Percentiles rank a stretch among this genome's conserved stretches.
Conservation (phyloP, 441 rosid species). For the Aquilaria agallochum region DNA sequence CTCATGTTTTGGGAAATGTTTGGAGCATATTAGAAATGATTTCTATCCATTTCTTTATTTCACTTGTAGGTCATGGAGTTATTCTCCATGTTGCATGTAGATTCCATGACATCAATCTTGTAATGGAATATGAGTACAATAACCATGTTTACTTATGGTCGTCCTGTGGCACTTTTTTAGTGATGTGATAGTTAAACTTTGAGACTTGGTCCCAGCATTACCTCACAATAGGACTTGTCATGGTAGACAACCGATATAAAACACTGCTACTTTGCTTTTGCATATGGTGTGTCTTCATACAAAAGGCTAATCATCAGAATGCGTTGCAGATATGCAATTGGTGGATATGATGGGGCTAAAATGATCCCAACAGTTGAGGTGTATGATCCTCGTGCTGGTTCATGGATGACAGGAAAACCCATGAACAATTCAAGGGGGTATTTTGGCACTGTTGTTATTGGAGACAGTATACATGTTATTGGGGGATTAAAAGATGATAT, state of each 20-base stretch:
- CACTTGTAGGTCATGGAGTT: too few relatives aligned
- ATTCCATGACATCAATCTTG: background rate
- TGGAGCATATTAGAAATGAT: background rate
- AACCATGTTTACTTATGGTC: background rate
- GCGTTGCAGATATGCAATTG: slow-evolving; percentile 35
- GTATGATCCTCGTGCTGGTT: slow-evolving; percentile 34
- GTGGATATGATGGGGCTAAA: slow-evolving; percentile 33
- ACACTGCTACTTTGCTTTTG: too few relatives aligned
- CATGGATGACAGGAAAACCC: slow-evolving; percentile 27
- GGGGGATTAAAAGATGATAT: slow-evolving; percentile 25
- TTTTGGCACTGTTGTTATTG: slow-evolving; percentile 26
- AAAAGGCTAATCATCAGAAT: background rate
- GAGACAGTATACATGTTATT: slow-evolving; percentile 26
- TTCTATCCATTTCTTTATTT: too few relatives aligned
- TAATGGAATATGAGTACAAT: background rate
- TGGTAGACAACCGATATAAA: too few relatives aligned
- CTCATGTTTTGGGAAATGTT: background rate
- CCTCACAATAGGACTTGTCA: too few relatives aligned
- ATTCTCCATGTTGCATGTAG: too few relatives aligned
- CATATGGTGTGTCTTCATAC: background rate
- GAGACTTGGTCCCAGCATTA: too few relatives aligned
- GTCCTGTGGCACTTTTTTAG: background rate
- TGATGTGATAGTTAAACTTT: background rate
- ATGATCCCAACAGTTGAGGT: slow-evolving; percentile 35
- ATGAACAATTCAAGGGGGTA: slow-evolving; percentile 28